These are phyloP conservation scores for Alternaria sp. DNA, from an alignment of 2,329 filamentous ascomycete species.

Conservation along the genomic window DNA sequence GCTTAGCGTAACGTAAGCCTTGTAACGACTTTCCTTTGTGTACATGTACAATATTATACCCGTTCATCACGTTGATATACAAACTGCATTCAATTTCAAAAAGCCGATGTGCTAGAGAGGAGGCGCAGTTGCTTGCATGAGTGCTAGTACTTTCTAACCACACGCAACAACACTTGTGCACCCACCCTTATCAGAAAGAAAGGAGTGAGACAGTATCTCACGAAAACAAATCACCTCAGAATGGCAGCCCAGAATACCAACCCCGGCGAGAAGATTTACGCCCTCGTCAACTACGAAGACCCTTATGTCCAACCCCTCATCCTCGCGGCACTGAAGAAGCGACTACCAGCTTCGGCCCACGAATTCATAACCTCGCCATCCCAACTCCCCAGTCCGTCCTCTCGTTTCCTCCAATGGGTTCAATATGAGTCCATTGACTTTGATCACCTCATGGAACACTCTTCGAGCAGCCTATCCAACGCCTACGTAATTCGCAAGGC, in stretches of 20 bases:
- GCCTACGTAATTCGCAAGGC: conserved; percentile 96
- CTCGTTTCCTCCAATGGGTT: conserved; percentile 76
- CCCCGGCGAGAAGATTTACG: conserved; percentile 61
- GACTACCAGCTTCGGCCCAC: conserved; percentile 65
- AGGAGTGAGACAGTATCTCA: neutral
- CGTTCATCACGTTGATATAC: conserved; percentile 1
- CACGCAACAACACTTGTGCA: neutral
- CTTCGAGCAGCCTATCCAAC: conserved; percentile 74
- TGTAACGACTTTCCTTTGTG: conserved; percentile 32
- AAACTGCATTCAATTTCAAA: neutral
- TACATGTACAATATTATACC: conserved; percentile 22
- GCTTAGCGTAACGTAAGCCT: conserved; percentile 14
- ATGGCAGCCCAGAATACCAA: neutral
- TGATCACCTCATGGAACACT: conserved; percentile 70
- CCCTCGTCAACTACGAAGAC: conserved; percentile 85
- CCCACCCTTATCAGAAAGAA: neutral
- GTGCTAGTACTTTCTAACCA: neutral
- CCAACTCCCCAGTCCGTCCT: conserved; percentile 56
- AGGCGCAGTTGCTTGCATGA: neutral
- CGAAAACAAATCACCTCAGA: neutral
- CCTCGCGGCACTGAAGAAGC: conserved; percentile 70
- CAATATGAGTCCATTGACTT: conserved; percentile 92
- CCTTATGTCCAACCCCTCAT: conserved; percentile 89
- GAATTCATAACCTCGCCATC: conserved; percentile 63
- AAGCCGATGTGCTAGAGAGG: neutral